phyloP scores from a whole-genome alignment of 208 protist genomes.

The Acanthamoeba castellanii region DNA sequence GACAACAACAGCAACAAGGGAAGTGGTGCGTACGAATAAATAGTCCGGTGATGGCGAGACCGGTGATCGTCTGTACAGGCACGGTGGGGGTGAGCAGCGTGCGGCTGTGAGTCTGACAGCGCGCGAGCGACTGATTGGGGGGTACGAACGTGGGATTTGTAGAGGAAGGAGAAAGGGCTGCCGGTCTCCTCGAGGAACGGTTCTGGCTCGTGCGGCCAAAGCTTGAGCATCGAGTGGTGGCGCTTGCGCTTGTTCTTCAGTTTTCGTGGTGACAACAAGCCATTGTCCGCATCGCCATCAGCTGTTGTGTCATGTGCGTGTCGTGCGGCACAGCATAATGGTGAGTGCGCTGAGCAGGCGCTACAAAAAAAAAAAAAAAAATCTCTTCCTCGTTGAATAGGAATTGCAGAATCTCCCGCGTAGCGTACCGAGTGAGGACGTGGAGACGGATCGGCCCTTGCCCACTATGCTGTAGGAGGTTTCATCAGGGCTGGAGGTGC shows the following conservation, averaged over 20 bases:
- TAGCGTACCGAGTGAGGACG: background rate
- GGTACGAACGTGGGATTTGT: conserved; percentile 51
- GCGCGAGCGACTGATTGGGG: background rate
- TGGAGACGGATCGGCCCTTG: conserved; percentile 8
- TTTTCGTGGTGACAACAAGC: background rate
- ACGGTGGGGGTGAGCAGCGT: background rate
- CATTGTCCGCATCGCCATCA: background rate
- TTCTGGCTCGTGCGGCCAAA: background rate
- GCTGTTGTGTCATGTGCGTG: background rate
- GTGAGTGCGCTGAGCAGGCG: background rate
- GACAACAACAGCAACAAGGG: background rate
- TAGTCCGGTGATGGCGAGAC: background rate
- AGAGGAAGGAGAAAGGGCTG: conserved; percentile 68
- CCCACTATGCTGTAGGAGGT: background rate
- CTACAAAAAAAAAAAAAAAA: background rate
- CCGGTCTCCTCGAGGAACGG: conserved; percentile 59
- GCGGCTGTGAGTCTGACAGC: background rate
- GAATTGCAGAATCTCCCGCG: no score
- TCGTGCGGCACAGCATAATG: background rate
- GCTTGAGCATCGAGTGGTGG: background rate
- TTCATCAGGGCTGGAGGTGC: background rate
- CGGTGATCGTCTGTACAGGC: background rate
- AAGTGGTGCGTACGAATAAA: background rate
- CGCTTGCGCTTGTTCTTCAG: conserved; percentile 25
- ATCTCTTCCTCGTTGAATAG: no score